These are phyloP conservation scores for Plantago ovata DNA, from an alignment of 257 asterid species.

Conservation along the genomic window DNA sequence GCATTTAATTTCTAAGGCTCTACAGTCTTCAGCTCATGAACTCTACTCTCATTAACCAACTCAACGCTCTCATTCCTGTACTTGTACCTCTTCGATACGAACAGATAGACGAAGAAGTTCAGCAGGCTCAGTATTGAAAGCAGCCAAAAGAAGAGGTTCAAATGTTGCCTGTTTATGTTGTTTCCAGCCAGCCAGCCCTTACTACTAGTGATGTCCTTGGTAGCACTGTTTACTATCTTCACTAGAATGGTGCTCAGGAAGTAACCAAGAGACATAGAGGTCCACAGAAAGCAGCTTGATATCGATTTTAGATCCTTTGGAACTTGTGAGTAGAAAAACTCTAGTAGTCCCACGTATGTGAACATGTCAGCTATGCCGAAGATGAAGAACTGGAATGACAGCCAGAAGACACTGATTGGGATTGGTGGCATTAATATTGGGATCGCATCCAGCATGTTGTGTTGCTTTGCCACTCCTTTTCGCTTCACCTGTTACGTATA, in stretches of 20 bases:
- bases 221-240: slow-evolving; percentile 54
- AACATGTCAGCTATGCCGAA: slow-evolving; percentile 85
- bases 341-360: slow-evolving; percentile 69
- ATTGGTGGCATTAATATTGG: slow-evolving; percentile 50
- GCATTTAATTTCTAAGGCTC: slow-evolving; percentile 3
- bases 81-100: slow-evolving; percentile 59
- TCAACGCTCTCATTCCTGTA: slow-evolving; percentile 38
- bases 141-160: slow-evolving; percentile 64
- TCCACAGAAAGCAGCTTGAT: slow-evolving; percentile 75
- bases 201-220: slow-evolving; percentile 39
- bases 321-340: slow-evolving; percentile 71
- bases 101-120: slow-evolving; percentile 50
- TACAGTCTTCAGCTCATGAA: slow-evolving; percentile 18
- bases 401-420: slow-evolving; percentile 77
- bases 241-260: slow-evolving; percentile 62
- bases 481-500: slow-evolving; percentile 28
- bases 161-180: slow-evolving; percentile 56
- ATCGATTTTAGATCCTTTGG: slow-evolving; percentile 56
- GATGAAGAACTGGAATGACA: slow-evolving; percentile 68
- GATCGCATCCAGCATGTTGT: slow-evolving; percentile 53
- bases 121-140: slow-evolving; percentile 41
- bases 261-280: slow-evolving; percentile 68
- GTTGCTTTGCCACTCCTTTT: slow-evolving; percentile 41
- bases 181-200: slow-evolving; percentile 76
- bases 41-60: slow-evolving; percentile 2